Conservation (phyloP, 2,329 filamentous ascomycete genomes). For the Cytospora leucostoma region DNA sequence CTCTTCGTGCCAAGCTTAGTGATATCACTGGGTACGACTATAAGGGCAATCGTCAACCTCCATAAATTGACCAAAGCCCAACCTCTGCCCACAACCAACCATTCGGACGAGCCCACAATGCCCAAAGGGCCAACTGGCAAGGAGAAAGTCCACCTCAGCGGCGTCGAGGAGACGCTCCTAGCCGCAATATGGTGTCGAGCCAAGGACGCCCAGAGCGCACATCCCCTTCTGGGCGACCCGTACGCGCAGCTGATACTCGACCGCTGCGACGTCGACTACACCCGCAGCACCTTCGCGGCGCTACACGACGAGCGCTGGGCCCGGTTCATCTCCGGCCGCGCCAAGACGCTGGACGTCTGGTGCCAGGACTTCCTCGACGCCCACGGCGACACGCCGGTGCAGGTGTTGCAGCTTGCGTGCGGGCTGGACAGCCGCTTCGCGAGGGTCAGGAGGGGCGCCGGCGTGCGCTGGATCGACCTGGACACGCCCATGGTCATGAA, state of each 20-base stretch:
- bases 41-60: neutral
- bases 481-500: constrained; percentile 17
- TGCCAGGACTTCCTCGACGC: constrained; percentile 12
- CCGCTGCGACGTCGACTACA: constrained; percentile 4
- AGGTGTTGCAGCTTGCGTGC: constrained; percentile 19
- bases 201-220: constrained; percentile 2
- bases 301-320: constrained; percentile 11
- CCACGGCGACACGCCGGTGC: neutral
- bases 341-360: constrained; percentile 14
- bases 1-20: neutral
- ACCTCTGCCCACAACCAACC: neutral
- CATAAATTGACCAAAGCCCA: neutral
- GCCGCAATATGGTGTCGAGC: neutral
- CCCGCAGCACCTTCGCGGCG: neutral
- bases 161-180: neutral
- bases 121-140: neutral
- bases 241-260: constrained; percentile 9
- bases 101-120: neutral
- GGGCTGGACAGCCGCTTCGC: constrained; percentile 14
- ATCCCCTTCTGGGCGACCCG: constrained; percentile 12
- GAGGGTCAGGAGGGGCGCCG: constrained; percentile 2
- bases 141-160: neutral
- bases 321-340: constrained; percentile 9
- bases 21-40: neutral
- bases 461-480: constrained; percentile 21